phyloP scores from a whole-genome alignment of 768 basidiomycete genomes.

The Suillus clintonianus region DNA sequence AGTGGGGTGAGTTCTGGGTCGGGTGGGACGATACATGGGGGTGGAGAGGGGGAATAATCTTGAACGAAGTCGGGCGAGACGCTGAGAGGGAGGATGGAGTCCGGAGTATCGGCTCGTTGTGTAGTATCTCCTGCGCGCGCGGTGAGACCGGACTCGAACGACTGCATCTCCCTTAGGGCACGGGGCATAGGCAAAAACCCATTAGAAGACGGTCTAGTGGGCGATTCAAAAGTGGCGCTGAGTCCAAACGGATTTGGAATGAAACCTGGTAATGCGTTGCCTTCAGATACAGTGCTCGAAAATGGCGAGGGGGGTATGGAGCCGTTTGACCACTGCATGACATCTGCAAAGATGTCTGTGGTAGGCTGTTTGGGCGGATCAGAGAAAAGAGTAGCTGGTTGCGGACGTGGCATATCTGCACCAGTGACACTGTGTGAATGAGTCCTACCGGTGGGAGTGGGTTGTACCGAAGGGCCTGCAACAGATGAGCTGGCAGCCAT shows the following conservation, averaged over 20 bases:
- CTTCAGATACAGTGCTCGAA: slow-evolving; percentile 21
- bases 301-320: slow-evolving; percentile 41
- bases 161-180: slow-evolving; percentile 80
- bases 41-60: slow-evolving; percentile 14
- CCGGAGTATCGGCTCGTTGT: slow-evolving; percentile 13
- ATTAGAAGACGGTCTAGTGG: slow-evolving; percentile 44
- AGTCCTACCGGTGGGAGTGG: slow-evolving; percentile 49
- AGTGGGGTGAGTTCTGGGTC: slow-evolving; percentile 37
- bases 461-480: slow-evolving; percentile 31
- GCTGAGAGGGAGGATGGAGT: slow-evolving; percentile 8
- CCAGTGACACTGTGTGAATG: slow-evolving; percentile 83
- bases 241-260: slow-evolving; percentile 64
- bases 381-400: slow-evolving; percentile 23
- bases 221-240: slow-evolving; percentile 63
- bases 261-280: slow-evolving; percentile 17
- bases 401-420: slow-evolving; percentile 56
- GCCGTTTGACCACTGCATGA: slow-evolving; percentile 59
- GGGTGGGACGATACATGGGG: slow-evolving; percentile 24
- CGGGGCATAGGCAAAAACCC: slow-evolving; percentile 50
- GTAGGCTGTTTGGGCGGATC: slow-evolving; percentile 29
- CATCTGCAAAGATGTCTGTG: slow-evolving; percentile 62
- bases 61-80: not conserved
- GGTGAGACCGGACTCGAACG: slow-evolving; percentile 81
- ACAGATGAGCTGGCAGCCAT: slow-evolving; percentile 28
- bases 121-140: slow-evolving; percentile 54